phyloP scores from a whole-genome alignment of 305 asterid genomes.

The Rubia peregrina region DNA sequence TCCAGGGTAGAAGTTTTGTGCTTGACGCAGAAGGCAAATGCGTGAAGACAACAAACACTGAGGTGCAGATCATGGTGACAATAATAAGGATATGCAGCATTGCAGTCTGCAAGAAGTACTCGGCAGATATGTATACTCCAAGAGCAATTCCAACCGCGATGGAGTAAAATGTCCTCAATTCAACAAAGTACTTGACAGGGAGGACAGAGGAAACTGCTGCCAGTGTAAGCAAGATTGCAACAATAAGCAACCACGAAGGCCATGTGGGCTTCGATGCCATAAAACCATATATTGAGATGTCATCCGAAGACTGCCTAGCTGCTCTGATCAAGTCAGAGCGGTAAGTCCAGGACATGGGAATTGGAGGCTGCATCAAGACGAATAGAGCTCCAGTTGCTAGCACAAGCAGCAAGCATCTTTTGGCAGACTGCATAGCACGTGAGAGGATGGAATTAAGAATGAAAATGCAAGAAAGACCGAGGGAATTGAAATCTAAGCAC shows the following conservation, averaged over 20 bases:
- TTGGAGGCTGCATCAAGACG: conserved; percentile 89
- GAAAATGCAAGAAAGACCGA: conserved; percentile 3
- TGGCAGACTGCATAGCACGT: conserved; percentile 59
- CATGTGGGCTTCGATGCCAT: conserved; percentile 82
- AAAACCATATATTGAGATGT: conserved; percentile 91
- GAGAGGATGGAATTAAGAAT: conserved; percentile 11
- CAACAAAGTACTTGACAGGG: conserved; percentile 85
- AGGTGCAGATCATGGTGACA: conserved; percentile 86
- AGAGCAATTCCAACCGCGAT: conserved; percentile 78
- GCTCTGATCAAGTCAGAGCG: conserved; percentile 70
- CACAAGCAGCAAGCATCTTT: conserved; percentile 83
- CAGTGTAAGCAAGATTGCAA: conserved; percentile 75
- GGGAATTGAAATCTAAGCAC: background rate
- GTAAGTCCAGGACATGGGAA: conserved; percentile 72
- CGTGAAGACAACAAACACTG: conserved; percentile 85
- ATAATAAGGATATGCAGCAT: conserved; percentile 75
- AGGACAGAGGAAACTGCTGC: conserved; percentile 88
- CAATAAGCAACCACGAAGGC: conserved; percentile 98
- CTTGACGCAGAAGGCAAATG: conserved; percentile 96
- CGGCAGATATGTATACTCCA: conserved; percentile 88
- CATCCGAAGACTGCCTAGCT: conserved; percentile 85
- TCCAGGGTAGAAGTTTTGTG: conserved; percentile 92
- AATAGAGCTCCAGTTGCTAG: conserved; percentile 77
- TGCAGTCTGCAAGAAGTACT: conserved; percentile 87
- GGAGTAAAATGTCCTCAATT: conserved; percentile 70